Base-by-base conservation (phyloP, 2,329 filamentous ascomycete genomes). In the Cladophialophora bantiana region DNA sequence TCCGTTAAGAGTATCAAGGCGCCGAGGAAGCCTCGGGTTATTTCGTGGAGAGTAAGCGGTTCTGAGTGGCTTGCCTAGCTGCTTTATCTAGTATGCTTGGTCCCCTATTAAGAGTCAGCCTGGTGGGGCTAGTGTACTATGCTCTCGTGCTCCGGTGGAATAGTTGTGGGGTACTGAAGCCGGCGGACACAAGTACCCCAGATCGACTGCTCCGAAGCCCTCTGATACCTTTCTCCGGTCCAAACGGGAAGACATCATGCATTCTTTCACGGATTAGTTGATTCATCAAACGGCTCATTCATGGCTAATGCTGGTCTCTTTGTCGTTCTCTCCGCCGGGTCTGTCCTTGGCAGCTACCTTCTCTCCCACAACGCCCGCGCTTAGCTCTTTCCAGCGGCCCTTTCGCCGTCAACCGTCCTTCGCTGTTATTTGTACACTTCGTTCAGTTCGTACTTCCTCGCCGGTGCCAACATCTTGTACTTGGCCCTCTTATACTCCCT, bases 381-480 rank as follows among this genome's bases (percentile, higher is more conserved):
- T 26, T 26, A 3, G 26, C 26, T 26, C 26, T 26, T 26, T 26
- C 26, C 26, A 26, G 26, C 26, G 26, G 26, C 26, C 26, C 26
- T 26, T 26, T 26, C 26, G 26, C 26, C 26, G 3, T 26, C 26
- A 26, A 26, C 26, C 26, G 26, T 3, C 26, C 26, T 26, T 26
- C 26, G 26, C 26, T 26, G 26, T 26, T 26, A 26, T 26, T 26
- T 26, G 26, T 26, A 26, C 12, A n/a, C 40, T 32, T 50, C 12
- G 0, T 32, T n/a, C 57, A 60, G 40, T 20, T 40, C n/a, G 20
- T 40, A 60, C 32, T 48, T 36, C 12, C n/a, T 5, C 12, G 18
- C 38, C 57, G 34, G 20, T 18, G 20, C 26, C 57, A 48, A 31
- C 38, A 60, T 60, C 50, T n/a, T 53, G 50, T 12, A 42, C 26